phyloP scores from a whole-genome alignment of 2,329 filamentous ascomycete species.

The Pseudovirgaria hyperparasitica region DNA sequence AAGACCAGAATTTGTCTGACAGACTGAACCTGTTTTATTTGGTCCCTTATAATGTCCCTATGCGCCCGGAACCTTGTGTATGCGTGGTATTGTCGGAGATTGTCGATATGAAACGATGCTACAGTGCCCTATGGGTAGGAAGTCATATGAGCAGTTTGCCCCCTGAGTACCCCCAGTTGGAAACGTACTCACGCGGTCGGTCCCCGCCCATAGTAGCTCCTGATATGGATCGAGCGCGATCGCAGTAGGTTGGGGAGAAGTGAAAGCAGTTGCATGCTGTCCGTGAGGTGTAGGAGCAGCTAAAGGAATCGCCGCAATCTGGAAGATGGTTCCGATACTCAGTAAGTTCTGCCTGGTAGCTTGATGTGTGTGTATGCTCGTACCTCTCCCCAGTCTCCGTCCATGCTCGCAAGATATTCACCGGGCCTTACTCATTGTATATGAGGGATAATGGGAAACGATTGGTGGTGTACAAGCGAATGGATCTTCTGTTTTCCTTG shows the following conservation, averaged over 20 bases:
- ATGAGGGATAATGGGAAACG: no score
- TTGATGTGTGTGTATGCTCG: slow-evolving; percentile 2
- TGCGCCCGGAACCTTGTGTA: slow-evolving; percentile 63
- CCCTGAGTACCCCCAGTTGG: slow-evolving; percentile 2
- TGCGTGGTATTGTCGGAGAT: slow-evolving; percentile 81
- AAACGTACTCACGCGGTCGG: slow-evolving; percentile 59
- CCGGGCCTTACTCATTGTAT: no score
- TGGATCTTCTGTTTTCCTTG: no score
- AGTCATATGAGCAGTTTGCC: slow-evolving; percentile 6
- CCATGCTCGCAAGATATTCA: slow-evolving; percentile 27
- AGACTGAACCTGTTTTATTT: no score
- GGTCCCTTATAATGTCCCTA: no score
- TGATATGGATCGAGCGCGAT: slow-evolving; percentile 81
- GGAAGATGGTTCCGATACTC: slow-evolving; percentile 4
- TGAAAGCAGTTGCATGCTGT: no score
- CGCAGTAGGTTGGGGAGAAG: slow-evolving; percentile 60
- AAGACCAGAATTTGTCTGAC: slow-evolving; percentile 86
- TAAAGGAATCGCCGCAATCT: slow-evolving; percentile 73
- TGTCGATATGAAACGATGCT: slow-evolving; percentile 74
- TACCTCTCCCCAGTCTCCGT: slow-evolving; percentile 41
- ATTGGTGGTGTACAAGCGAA: no score
- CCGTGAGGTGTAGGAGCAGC: slow-evolving; percentile 59
- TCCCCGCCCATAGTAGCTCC: slow-evolving; percentile 87
- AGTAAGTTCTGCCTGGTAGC: slow-evolving; percentile 1
- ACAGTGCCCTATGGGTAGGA: slow-evolving; percentile 71